Conservation (phyloP, 352 stramenopile genomes). For the Globisporangium acanthophoron region DNA sequence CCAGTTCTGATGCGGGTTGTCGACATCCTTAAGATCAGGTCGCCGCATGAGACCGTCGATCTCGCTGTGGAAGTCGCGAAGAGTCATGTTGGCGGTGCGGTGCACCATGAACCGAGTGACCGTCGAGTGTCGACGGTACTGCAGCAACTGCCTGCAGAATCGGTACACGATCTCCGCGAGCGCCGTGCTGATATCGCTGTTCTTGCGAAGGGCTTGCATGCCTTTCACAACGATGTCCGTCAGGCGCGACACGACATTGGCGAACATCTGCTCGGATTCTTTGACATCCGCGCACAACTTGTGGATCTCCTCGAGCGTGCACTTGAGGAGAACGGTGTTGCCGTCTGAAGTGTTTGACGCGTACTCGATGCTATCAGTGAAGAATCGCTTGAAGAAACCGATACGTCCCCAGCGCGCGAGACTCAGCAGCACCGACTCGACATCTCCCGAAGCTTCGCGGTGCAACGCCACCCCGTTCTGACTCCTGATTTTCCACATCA, state of each 20-base stretch:
- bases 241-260: background rate
- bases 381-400: background rate
- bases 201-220: background rate
- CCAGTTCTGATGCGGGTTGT: background rate
- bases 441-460: background rate
- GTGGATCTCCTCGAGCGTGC: constrained; percentile 1
- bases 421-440: constrained; percentile 2
- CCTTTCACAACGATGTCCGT: background rate
- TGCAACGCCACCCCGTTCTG: background rate
- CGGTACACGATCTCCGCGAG: constrained; percentile 5
- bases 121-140: background rate
- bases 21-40: background rate
- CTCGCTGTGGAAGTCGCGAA: constrained; percentile 4
- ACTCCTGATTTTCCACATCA: background rate
- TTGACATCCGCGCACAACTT: background rate
- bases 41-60: constrained; percentile 3
- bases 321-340: background rate
- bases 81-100: background rate
- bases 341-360: background rate
- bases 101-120: constrained; percentile 1
- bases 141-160: constrained; percentile 1
- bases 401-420: background rate
- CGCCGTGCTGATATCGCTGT: background rate
- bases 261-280: constrained; percentile 1
- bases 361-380: background rate